phyloP scores from a whole-genome alignment of 306 rosid species.

The Alnus rubra region DNA sequence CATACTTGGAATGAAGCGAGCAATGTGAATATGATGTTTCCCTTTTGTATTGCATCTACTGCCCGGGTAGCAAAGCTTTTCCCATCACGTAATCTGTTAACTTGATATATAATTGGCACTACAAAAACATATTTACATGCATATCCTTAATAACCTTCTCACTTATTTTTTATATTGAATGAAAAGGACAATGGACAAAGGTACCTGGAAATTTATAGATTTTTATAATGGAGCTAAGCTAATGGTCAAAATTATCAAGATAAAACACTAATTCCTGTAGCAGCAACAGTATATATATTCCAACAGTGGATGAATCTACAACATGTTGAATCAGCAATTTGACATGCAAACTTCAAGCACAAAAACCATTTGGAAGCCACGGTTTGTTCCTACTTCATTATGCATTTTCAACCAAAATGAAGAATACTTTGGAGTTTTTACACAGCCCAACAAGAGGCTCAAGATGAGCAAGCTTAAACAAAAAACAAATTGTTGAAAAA shows the following conservation, averaged over 20 bases:
- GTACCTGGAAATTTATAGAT: neutral
- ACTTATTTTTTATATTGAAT: neutral
- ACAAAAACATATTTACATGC: conserved; percentile 30
- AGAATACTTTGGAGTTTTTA: neutral
- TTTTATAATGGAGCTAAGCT: neutral
- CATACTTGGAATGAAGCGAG: conserved; percentile 88
- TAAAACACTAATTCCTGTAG: neutral
- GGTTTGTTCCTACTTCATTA: neutral
- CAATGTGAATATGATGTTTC: conserved; percentile 75
- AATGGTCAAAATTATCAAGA: neutral
- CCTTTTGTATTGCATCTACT: conserved; percentile 93
- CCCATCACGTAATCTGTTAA: conserved; percentile 78
- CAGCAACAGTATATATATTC: neutral
- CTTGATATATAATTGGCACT: conserved; percentile 92
- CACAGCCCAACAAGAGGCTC: neutral
- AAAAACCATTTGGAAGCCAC: neutral
- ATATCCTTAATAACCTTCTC: neutral
- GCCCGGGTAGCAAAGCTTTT: conserved; percentile 92
- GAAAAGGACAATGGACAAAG: conserved; percentile 3
- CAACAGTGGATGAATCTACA: neutral
- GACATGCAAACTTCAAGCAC: neutral
- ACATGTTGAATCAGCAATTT: neutral
- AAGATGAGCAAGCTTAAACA: neutral
- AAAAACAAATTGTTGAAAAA: neutral
- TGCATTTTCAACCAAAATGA: neutral